Conservation (phyloP, 2,329 filamentous ascomycete genomes). For the Aplosporella prunicola region DNA sequence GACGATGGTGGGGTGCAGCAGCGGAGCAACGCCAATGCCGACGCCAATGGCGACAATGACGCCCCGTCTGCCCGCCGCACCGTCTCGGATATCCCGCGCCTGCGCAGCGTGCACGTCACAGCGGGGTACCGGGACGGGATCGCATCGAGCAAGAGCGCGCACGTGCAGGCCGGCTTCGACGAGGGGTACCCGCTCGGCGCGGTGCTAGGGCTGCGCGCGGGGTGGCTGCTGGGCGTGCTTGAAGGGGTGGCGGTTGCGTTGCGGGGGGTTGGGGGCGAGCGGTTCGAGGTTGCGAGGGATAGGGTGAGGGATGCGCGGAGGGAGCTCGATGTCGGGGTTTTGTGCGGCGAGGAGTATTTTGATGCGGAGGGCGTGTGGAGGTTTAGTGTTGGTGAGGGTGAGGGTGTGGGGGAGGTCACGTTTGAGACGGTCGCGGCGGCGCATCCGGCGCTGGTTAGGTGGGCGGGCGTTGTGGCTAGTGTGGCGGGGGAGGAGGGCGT, state of each 20-base stretch:
- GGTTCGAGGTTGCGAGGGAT: slow-evolving; percentile 2
- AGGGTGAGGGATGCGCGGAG: slow-evolving; percentile 37
- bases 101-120: slow-evolving; percentile 68
- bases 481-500: slow-evolving; percentile 35
- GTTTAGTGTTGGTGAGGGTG: slow-evolving; percentile 42
- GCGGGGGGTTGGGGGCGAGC: slow-evolving; percentile 16
- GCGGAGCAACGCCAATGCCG: slow-evolving; percentile 12
- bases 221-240: slow-evolving; percentile 65
- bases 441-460: slow-evolving; percentile 59
- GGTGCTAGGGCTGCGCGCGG: slow-evolving; percentile 63
- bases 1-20: no score
- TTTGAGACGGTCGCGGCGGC: slow-evolving; percentile 45
- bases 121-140: slow-evolving; percentile 89
- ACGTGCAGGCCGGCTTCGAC: slow-evolving; percentile 83
- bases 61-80: slow-evolving; percentile 29
- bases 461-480: slow-evolving; percentile 40
- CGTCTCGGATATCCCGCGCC: slow-evolving; percentile 61
- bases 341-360: slow-evolving; percentile 62
- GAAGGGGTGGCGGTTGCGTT: slow-evolving; percentile 57
- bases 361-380: slow-evolving; percentile 62
- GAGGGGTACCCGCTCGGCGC: slow-evolving; percentile 81
- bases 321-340: slow-evolving; percentile 51
- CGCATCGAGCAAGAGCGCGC: slow-evolving; percentile 60
- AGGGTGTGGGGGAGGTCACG: slow-evolving; percentile 35
- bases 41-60: not conserved